Conservation (phyloP, 177 flowering plant genomes). For the Vitis hybrid region DNA sequence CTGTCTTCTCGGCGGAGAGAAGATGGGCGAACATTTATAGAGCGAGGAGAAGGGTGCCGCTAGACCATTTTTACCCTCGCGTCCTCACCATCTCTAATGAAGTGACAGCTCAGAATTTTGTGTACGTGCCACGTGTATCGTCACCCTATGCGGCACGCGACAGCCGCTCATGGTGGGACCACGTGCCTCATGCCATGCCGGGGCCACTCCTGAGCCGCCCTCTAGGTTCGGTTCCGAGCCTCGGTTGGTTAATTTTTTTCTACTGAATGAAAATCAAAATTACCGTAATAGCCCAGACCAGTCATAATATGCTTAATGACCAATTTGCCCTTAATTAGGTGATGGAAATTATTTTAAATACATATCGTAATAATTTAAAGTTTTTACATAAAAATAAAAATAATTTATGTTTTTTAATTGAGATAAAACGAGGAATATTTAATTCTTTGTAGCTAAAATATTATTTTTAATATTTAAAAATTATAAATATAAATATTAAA, state of each 20-base stretch:
- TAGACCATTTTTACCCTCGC: neutral
- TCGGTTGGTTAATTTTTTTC: slow-evolving; percentile 22
- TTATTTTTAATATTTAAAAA: too few species aligned
- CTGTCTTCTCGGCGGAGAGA: neutral
- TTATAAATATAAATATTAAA: too few species aligned
- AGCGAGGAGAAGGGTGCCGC: neutral
- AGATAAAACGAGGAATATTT: too few species aligned
- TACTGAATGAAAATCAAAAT: too few species aligned
- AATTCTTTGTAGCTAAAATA: too few species aligned
- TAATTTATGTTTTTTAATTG: too few species aligned
- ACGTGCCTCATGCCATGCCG: neutral
- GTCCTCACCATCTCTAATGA: slow-evolving; percentile 8
- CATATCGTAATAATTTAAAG: neutral
- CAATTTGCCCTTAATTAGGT: too few species aligned
- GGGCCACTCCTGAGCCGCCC: slow-evolving; percentile 26
- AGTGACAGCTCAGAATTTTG: slow-evolving; percentile 31
- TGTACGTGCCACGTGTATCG: slow-evolving; percentile 44
- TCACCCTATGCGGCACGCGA: slow-evolving; percentile 65
- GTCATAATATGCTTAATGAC: too few species aligned
- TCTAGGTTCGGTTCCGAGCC: slow-evolving; percentile 61
- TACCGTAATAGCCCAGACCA: too few species aligned
- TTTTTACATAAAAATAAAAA: too few species aligned
- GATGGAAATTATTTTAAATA: too few species aligned
- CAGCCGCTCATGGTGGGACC: slow-evolving; percentile 64
- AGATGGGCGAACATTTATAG: neutral